phyloP scores from a whole-genome alignment of 352 stramenopile species.

The Blastocystis sp. region DNA sequence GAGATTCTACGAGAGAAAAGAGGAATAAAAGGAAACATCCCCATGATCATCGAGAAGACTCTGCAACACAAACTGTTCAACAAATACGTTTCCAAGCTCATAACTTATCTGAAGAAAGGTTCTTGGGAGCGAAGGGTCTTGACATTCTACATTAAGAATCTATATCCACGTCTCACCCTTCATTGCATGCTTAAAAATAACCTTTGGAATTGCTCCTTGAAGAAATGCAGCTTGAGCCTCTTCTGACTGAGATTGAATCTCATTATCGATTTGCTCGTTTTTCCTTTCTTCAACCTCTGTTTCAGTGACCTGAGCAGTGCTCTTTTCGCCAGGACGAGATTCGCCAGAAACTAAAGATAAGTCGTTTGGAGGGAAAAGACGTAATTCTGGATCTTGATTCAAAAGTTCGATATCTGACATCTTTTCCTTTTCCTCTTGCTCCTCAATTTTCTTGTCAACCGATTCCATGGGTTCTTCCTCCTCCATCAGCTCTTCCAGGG shows the following conservation, averaged over 20 bases:
- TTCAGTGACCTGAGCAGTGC: background rate
- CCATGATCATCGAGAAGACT: background rate
- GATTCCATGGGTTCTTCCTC: background rate
- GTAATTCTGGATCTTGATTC: background rate
- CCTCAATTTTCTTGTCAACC: background rate
- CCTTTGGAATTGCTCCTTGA: constrained; percentile 40
- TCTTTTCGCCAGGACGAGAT: too few species aligned
- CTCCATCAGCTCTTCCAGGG: background rate
- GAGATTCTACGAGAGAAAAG: background rate
- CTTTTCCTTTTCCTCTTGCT: background rate
- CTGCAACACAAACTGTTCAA: constrained; percentile 38
- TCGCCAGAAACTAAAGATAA: too few species aligned
- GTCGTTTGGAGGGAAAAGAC: too few species aligned
- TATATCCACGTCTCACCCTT: background rate
- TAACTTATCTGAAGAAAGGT: background rate
- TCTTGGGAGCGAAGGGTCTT: background rate
- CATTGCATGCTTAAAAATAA: constrained; percentile 24
- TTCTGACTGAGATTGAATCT: background rate
- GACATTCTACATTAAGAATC: background rate
- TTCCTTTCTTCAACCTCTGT: background rate
- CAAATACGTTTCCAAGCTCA: constrained; percentile 21
- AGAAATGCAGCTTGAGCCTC: background rate
- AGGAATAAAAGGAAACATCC: background rate
- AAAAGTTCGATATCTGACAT: background rate
- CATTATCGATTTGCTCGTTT: background rate